Conservation (phyloP, 805 yeast genomes). For the Cyberlindnera maclurae region DNA sequence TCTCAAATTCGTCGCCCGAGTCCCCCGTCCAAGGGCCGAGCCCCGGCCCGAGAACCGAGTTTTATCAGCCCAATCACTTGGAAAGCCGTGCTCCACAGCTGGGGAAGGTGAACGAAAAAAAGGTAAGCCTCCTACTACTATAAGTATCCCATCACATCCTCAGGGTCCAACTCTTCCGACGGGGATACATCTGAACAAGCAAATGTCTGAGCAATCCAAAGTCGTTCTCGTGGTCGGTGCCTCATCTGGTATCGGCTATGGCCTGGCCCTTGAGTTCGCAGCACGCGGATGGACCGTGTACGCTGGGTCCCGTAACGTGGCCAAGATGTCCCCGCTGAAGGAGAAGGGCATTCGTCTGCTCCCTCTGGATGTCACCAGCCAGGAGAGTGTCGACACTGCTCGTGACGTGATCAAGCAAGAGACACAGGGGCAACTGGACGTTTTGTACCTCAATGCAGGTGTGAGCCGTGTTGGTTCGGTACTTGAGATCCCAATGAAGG, state of each 20-base stretch:
- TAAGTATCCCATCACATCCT: too few species aligned
- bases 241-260: slow-evolving; percentile 52
- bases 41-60: too few species aligned
- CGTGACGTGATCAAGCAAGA: slow-evolving; percentile 20
- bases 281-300: slow-evolving; percentile 33
- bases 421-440: slow-evolving; percentile 29
- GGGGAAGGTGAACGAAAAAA: too few species aligned
- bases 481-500: slow-evolving; percentile 26
- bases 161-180: too few species aligned
- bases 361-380: slow-evolving; percentile 29
- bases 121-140: too few species aligned
- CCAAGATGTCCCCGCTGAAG: slow-evolving; percentile 25
- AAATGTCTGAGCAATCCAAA: too few species aligned
- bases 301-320: slow-evolving; percentile 28
- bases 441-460: slow-evolving; percentile 39
- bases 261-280: slow-evolving; percentile 38
- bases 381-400: slow-evolving; percentile 24
- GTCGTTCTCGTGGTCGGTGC: slow-evolving; percentile 53
- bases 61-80: too few species aligned
- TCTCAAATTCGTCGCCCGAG: too few species aligned
- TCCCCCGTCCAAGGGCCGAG: too few species aligned
- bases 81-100: too few species aligned
- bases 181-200: too few species aligned
- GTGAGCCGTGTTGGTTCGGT: slow-evolving; percentile 21
- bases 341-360: slow-evolving; percentile 28